Conservation (phyloP, 1,139 yeast genomes). For the Suhomyces chickasaworum region DNA sequence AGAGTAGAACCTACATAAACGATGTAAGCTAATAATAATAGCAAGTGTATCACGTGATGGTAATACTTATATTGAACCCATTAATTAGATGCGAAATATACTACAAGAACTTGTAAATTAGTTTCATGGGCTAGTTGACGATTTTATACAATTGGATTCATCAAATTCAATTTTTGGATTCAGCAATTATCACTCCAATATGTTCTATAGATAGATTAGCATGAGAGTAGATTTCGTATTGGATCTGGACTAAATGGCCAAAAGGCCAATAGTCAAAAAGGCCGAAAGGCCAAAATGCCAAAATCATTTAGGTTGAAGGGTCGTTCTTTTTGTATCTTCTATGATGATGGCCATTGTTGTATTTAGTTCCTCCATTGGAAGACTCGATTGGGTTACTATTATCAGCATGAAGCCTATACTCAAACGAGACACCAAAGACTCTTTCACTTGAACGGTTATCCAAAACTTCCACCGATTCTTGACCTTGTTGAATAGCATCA, state of each 20-base stretch:
- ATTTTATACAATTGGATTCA: not conserved
- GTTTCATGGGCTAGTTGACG: not conserved
- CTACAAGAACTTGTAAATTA: not conserved
- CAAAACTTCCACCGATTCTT: slow-evolving; percentile 33
- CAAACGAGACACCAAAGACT: slow-evolving; percentile 48
- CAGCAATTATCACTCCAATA: not conserved
- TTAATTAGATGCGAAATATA: too few species aligned
- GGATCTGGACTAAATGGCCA: too few species aligned
- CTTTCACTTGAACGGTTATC: slow-evolving; percentile 43
- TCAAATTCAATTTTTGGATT: not conserved
- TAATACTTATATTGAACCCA: too few species aligned
- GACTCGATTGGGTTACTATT: slow-evolving; percentile 25
- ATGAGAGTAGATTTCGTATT: too few species aligned
- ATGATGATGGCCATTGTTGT: slow-evolving; percentile 15
- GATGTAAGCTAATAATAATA: too few species aligned
- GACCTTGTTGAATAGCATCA: slow-evolving; percentile 43
- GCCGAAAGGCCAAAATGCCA: too few species aligned
- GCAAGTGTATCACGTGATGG: too few species aligned
- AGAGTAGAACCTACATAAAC: too few species aligned
- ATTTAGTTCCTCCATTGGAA: slow-evolving; percentile 12
- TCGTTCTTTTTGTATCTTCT: slow-evolving; percentile 14
- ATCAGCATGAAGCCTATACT: slow-evolving; percentile 49
- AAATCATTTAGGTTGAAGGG: not conserved
- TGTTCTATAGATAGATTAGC: not conserved
- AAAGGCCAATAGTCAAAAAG: too few species aligned